Base-by-base conservation (phyloP, 805 yeast species). In the Yarrowia osloensis region DNA sequence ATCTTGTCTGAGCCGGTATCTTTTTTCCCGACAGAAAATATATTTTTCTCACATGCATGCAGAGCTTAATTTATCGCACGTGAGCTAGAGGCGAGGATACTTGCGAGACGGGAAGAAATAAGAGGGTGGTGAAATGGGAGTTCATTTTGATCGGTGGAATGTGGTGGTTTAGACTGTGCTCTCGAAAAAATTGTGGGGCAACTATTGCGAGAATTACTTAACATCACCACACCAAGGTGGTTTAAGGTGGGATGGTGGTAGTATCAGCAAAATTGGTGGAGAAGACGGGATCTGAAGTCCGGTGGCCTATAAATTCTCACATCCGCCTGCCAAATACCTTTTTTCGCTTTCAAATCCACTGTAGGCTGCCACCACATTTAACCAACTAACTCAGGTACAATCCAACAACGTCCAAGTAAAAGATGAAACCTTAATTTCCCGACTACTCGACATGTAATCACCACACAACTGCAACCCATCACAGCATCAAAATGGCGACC, bases 61-160 rank as follows among this genome's bases (percentile, higher is more conserved):
- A 50, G 57, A 50, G 57, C 40, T 33, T 50, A 50, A 50, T 49
- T 49, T 49, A 49, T 49, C 54, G 52, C 52, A 50, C 55, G 57
- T 50, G 57, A 50, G 26, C 22, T 49, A 15, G n/a, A 6, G 13
- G 9, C 21, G 4, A 26, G 31, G 19, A 17, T 13, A 6, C 6
- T 24, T 17, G 9, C 8, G 22, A 44, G n/a, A 3, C 1, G 7
- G 4, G 7, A 8, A 13, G 26, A 6, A 1, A 13, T 13, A 9
- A 1, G 8, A 15, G 9, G 9, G 47, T 11, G 47, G 3, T 12
- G 13, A 11, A 13, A 21, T 40, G 13, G 24, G 28, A 19, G 13
- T 42, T 19, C 17, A 5, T 22, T 42, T 12, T 21, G 28, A 22
- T 42, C 47, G n/a, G 11, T 3, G 28, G 22, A 12, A 42, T 9